Percentiles rank a stretch among this genome's conserved stretches.
Conservation (phyloP, 148 eudicot species). For the Salicornia ramosissima region DNA sequence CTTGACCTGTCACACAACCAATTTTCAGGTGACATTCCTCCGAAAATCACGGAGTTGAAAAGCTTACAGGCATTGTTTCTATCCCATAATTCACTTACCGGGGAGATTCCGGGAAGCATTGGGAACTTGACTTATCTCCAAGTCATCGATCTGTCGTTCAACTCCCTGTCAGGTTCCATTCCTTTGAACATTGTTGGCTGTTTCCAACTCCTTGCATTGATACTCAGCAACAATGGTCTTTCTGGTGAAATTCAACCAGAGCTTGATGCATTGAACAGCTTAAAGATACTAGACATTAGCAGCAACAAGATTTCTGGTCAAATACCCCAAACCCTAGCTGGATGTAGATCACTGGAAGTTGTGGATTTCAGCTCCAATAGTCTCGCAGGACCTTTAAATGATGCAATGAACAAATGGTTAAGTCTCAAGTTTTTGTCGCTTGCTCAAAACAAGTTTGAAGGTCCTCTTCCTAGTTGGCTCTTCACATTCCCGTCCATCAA, state of each 20-base stretch:
- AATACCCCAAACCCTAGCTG: conserved; percentile 92
- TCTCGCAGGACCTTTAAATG: conserved; percentile 70
- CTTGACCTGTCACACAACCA: conserved; percentile 85
- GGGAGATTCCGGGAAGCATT: conserved; percentile 71
- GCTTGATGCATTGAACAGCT: conserved; percentile 83
- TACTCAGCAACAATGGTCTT: conserved; percentile 70
- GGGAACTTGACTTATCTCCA: conserved; percentile 93
- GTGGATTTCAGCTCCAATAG: conserved; percentile 88
- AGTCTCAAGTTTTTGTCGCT: conserved; percentile 79
- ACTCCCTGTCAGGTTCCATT: conserved; percentile 69
- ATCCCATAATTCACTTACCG: conserved; percentile 66
- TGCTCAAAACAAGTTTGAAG: conserved; percentile 67
- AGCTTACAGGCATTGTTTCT: conserved; percentile 79
- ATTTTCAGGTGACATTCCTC: conserved; percentile 72
- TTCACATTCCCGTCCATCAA: conserved; percentile 62
- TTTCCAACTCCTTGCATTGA: conserved; percentile 78
- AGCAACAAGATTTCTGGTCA: conserved; percentile 79
- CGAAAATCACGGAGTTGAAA: conserved; percentile 60
- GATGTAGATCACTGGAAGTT: conserved; percentile 84
- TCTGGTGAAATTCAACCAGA: conserved; percentile 91
- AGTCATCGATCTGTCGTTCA: conserved; percentile 87
- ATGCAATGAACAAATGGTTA: conserved; percentile 82
- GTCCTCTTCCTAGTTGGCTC: conserved; percentile 69
- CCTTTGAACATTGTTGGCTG: conserved; percentile 89
- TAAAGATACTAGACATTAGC: conserved; percentile 78